Base-by-base conservation (phyloP, 2,329 filamentous ascomycete genomes). In the Alternaria dauci region DNA sequence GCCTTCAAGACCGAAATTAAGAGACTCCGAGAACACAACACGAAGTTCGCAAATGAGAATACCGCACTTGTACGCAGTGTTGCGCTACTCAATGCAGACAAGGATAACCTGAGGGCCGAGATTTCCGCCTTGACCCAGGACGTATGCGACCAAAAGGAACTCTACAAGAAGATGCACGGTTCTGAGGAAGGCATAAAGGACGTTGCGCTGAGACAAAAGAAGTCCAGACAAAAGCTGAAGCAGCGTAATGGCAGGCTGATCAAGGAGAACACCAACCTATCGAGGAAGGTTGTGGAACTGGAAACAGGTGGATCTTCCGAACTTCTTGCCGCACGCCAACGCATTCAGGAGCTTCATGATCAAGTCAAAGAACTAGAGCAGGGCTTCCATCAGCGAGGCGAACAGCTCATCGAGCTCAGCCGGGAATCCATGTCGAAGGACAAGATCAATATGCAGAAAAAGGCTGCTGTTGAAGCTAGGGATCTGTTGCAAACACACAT, bases 321-420 rank as follows among this genome's bases (percentile, higher is more conserved):
- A 50, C 12, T 36, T 38, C 23, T 36, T 5, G 20, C 25, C 20
- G 46, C 46, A 50, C 46, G 32, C 7, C 30, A 36, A 16, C 46
- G 14, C 46, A 38, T 50, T 14, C 18, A 18, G 14, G 30, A 36
- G 25, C 32, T 50, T 16, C 46, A 50, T 7, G 20, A 8, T 8
- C 46, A 50, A 38, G 18, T 50, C 32, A 32, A 2, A 8, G 38
- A 50, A 30, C 8, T 50, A 36, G 46, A 38, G 32, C 18, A 34
- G 32, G 46, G 23, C 20, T 50, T 50, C 30, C 46, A 32, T 16
- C 30, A 50, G 46, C 46, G 46, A 25, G 46, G 46, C 23, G 20
- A 50, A 38, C 46, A 50, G 46, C 46, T 50, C 18, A 34, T 25
- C 46, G 32, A 50, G 46, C 46, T 50, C 32, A 50, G 46, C 20